These are phyloP conservation scores for Cladochytrium replicatum DNA, from an alignment of 192 early-diverging fungal genomes.

Conservation along the genomic window DNA sequence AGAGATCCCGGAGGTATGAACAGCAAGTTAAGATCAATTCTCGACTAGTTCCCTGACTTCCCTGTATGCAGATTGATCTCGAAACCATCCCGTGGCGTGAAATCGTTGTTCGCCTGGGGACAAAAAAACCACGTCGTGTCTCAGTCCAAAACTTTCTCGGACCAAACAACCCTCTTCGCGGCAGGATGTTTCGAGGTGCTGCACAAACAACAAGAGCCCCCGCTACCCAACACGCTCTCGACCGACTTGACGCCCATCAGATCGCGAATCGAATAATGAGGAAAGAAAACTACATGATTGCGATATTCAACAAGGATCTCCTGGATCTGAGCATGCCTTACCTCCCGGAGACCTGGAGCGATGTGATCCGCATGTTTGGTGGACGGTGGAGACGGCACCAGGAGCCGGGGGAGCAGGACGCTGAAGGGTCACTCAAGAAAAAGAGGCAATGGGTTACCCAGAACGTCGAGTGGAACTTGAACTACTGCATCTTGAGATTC, in stretches of 20 bases:
- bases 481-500: conserved; percentile 72
- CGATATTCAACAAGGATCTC: conserved; percentile 86
- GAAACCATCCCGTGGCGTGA: conserved; percentile 80
- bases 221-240: conserved; percentile 38
- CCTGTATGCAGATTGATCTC: conserved; percentile 68
- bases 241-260: conserved; percentile 40
- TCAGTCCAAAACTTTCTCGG: too few species aligned
- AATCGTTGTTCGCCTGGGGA: too few species aligned
- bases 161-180: too few species aligned
- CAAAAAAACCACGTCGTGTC: too few species aligned
- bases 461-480: conserved; percentile 85
- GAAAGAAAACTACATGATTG: conserved; percentile 94
- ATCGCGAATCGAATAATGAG: conserved; percentile 95
- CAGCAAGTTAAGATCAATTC: too few species aligned
- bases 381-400: too few species aligned
- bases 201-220: too few species aligned
- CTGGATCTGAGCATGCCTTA: conserved; percentile 68
- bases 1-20: conserved; percentile 58
- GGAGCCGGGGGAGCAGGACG: too few species aligned
- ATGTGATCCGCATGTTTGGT: too few species aligned
- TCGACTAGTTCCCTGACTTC: too few species aligned
- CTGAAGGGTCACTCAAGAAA: too few species aligned
- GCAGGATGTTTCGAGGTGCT: conserved; percentile 57
- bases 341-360: too few species aligned
- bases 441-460: conserved; percentile 70